Base-by-base conservation (phyloP, 2,329 filamentous ascomycete genomes). In the Pyrenochaeta sp. region DNA sequence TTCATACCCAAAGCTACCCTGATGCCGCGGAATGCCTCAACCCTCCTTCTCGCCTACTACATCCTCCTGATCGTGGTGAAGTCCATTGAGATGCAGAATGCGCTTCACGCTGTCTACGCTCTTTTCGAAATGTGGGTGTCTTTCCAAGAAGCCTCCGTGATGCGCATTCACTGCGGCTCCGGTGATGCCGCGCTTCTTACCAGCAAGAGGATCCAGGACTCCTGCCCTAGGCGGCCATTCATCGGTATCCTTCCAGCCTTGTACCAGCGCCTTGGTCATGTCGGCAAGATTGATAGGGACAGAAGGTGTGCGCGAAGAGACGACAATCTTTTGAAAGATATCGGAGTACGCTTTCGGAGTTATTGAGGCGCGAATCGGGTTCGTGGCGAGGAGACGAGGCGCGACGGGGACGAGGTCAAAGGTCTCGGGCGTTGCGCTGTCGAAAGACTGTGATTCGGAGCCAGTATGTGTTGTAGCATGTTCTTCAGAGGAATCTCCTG, bases 231-330 rank as follows among this genome's bases (percentile, higher is more conserved):
- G 92, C 4, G 94, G 93, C 94, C 94, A 98, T 77, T 97, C 92
- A 15, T 93, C 93, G 69, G 95, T 92, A 40, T 91, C 85, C 77
- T 96, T 96, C 94, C 94, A 97, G 43, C 94, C 94, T 28, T 90
- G 85, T 0, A 98, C 93, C 64, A 94, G 91, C 12, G 91, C 88
- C 9, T 88, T 85, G 24, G 91, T 87, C 80, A 97, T 89, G 68
- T 96, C 92, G 30, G 85, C 81, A 0, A 98, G 85, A 68, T 97
- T 97, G 71, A 97, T 90, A 3, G 94, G 94, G 15, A 96, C 91
- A 1, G 90, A 90, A 0, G 94, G 94, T 2, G 92, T 91, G 63
- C 95, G 85, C 37, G 84, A 86, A 70, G 94, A 89, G 0, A 93
- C 77, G 42, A 97, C 88, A 50, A 97, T 90, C 78, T 97, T 97